A percentile compares a stretch with the other conserved stretches of the same genome.
Evolutionary conservation across 768 basidiomycete genomes (phyloP).

Genomic region (Amanita polypyramis): DNA sequence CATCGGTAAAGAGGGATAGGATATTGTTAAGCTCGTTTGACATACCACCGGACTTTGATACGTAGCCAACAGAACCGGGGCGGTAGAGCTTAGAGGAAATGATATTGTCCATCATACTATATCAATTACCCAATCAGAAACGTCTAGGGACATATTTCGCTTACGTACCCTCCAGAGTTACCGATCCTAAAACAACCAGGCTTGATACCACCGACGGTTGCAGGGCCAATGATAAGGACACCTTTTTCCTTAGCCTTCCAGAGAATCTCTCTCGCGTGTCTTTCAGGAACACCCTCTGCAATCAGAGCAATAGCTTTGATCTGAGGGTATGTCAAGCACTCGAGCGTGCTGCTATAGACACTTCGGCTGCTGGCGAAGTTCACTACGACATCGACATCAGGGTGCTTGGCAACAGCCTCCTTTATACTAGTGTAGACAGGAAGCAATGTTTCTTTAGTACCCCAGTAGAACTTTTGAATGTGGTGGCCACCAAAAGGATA

Average conservation of each 20-base stretch:
- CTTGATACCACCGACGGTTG: slow-evolving; percentile 99
- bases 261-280: slow-evolving; percentile 93
- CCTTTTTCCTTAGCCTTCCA: slow-evolving; percentile 77
- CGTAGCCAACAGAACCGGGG: slow-evolving; percentile 93
- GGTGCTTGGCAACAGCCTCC: slow-evolving; percentile 90
- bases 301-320: slow-evolving; percentile 76
- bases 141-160: neutral
- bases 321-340: slow-evolving; percentile 61
- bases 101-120: slow-evolving; percentile 99
- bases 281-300: slow-evolving; percentile 97
- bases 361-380: slow-evolving; percentile 95
- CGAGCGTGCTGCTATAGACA: slow-evolving; percentile 91
- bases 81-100: slow-evolving; percentile 98
- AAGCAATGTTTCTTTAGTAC: slow-evolving; percentile 95
- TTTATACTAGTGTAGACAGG: slow-evolving; percentile 91
- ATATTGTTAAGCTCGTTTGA: slow-evolving; percentile 99
- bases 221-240: slow-evolving; percentile 89
- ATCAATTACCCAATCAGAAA: slow-evolving; percentile 7
- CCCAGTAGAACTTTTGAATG: slow-evolving; percentile 99
- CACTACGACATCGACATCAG: slow-evolving; percentile 94
- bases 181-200: slow-evolving; percentile 99
- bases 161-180: slow-evolving; percentile 89
- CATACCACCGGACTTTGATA: slow-evolving; percentile 99
- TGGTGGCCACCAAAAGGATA: slow-evolving; percentile 99
- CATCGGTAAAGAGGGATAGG: slow-evolving; percentile 90